phyloP scores from a whole-genome alignment of 331 rosid species.

The Ulmus americana region DNA sequence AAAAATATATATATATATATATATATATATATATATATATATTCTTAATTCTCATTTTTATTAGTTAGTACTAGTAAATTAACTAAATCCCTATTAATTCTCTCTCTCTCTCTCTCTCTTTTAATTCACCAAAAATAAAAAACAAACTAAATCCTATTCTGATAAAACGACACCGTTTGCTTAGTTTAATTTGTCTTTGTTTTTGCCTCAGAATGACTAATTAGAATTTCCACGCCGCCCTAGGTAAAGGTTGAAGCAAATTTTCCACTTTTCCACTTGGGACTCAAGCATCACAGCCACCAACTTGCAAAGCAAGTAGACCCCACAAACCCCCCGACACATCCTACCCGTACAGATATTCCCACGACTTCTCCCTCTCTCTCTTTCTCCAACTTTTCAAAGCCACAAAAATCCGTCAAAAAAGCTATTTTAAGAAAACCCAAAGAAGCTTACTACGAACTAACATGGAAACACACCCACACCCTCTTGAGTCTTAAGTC shows the following conservation, averaged over 20 bases:
- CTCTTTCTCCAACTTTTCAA: slow-evolving; percentile 18
- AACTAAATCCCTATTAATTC: background rate
- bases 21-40: too few relatives aligned
- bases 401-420: slow-evolving; percentile 38
- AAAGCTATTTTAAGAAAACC: slow-evolving; percentile 26
- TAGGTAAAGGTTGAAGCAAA: background rate
- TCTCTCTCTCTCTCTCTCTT: too few relatives aligned
- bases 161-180: too few relatives aligned
- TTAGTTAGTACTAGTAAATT: background rate
- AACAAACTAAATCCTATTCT: too few relatives aligned
- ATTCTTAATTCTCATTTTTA: too few relatives aligned
- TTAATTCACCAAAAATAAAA: too few relatives aligned
- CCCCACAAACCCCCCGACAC: slow-evolving; percentile 7
- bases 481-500: too few relatives aligned
- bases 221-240: slow-evolving; percentile 53
- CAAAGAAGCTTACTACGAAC: slow-evolving; percentile 63
- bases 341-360: slow-evolving; percentile 36
- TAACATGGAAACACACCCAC: slow-evolving; percentile 43
- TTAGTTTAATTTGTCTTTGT: background rate
- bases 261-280: background rate
- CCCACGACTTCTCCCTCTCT: background rate
- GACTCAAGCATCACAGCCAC: slow-evolving; percentile 34
- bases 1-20: too few relatives aligned
- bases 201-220: background rate
- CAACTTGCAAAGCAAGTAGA: slow-evolving; percentile 18